These are phyloP conservation scores for Hypocreales sp. DNA, from an alignment of 2,329 filamentous ascomycete species.

Conservation along the genomic window DNA sequence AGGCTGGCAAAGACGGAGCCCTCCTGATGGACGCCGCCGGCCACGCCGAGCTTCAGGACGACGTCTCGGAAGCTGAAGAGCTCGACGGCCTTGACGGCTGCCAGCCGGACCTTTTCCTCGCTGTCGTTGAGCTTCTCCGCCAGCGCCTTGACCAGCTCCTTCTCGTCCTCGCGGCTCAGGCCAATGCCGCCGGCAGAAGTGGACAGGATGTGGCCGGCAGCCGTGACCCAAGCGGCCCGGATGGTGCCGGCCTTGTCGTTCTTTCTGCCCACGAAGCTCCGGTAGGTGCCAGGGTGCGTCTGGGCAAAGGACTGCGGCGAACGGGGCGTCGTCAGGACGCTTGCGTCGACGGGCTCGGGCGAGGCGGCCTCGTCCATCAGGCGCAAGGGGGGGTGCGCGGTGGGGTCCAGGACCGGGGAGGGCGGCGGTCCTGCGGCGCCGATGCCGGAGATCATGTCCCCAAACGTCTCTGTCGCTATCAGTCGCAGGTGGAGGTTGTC, in stretches of 20 bases:
- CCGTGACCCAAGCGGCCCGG: conserved; percentile 72
- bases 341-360: conserved; percentile 30
- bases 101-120: conserved; percentile 81
- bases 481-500: conserved; percentile 78
- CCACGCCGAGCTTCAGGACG: conserved; percentile 63
- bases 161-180: conserved; percentile 69
- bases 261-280: conserved; percentile 69
- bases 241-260: conserved; percentile 78
- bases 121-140: conserved; percentile 71
- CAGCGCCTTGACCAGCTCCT: conserved; percentile 55
- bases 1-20: conserved; percentile 70
- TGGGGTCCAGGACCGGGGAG: conserved; percentile 56
- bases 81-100: conserved; percentile 74
- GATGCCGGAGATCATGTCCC: conserved; percentile 88
- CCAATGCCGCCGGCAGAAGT: conserved; percentile 86
- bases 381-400: conserved; percentile 67
- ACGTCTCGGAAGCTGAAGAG: conserved; percentile 69
- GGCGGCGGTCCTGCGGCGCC: conserved; percentile 78
- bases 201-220: conserved; percentile 71
- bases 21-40: conserved; percentile 58
- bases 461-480: conserved; percentile 83
- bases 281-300: conserved; percentile 62
- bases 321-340: conserved; percentile 64
- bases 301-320: conserved; percentile 84
- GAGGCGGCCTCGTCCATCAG: conserved; percentile 36